These are phyloP conservation scores for Fusarium chlamydosporum DNA, from an alignment of 2,329 filamentous ascomycete genomes.

Conservation along the genomic window DNA sequence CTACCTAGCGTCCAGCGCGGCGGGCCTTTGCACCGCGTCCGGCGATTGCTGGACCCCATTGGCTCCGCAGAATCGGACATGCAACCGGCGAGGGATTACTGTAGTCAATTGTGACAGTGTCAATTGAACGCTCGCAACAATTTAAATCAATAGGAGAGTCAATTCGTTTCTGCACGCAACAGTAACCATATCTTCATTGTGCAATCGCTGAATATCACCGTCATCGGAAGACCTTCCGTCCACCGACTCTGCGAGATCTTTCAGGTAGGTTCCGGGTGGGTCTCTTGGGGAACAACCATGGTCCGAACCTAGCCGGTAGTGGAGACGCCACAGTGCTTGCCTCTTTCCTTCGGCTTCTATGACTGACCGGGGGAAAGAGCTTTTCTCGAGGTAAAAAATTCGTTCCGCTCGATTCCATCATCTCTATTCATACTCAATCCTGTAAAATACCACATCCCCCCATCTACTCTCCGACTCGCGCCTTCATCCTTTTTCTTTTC, in stretches of 20 bases:
- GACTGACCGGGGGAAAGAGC: conserved; percentile 52
- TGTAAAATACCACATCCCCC: conserved; percentile 52
- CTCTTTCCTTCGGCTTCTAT: conserved; percentile 62
- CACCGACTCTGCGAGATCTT: conserved; percentile 19
- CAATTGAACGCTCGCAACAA: background rate
- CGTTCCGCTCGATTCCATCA: conserved; percentile 51
- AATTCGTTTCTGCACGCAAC: background rate
- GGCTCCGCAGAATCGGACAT: conserved; percentile 28
- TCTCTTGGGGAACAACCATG: conserved; percentile 49
- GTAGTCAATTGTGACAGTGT: background rate
- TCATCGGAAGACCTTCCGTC: conserved; percentile 20
- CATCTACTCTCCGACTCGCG: conserved; percentile 54
- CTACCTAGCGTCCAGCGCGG: conserved; percentile 29
- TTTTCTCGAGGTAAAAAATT: conserved; percentile 58
- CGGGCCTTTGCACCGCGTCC: conserved; percentile 32
- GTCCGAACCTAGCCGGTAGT: conserved; percentile 52
- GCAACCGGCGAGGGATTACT: background rate
- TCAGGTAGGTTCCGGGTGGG: conserved; percentile 39
- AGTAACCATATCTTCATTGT: background rate
- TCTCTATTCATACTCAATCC: conserved; percentile 44
- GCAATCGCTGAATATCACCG: background rate
- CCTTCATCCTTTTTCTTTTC: conserved; percentile 54
- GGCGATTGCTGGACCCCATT: conserved; percentile 25
- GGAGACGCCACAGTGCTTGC: conserved; percentile 51
- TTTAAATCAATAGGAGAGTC: too few relatives aligned